A percentile compares a stretch with the other conserved stretches of the same genome.
Evolutionary conservation across 2,329 filamentous ascomycete species (phyloP).

Genomic region (Bipolaris zeicola): DNA sequence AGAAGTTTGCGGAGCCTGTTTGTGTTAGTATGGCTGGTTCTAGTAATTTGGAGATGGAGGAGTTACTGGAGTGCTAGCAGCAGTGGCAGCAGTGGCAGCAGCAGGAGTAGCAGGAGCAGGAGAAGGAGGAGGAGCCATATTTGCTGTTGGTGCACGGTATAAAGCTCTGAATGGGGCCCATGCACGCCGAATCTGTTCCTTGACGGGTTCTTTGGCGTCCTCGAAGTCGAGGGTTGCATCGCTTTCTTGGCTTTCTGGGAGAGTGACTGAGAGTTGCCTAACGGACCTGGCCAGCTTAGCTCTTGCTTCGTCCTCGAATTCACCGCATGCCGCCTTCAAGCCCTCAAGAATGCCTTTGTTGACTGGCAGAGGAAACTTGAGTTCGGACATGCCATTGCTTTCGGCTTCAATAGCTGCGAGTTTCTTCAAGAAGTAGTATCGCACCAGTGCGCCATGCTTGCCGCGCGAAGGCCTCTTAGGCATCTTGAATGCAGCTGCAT

Average conservation of each 20-base stretch:
- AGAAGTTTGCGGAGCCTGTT: neutral
- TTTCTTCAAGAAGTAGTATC: slow-evolving; percentile 12
- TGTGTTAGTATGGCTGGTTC: too few relatives aligned
- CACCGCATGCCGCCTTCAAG: neutral
- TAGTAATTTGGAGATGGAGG: neutral
- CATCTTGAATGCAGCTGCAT: neutral
- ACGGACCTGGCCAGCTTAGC: neutral
- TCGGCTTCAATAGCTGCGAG: neutral
- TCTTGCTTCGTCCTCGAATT: neutral
- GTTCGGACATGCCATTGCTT: neutral
- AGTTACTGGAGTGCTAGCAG: neutral
- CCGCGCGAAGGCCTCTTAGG: neutral
- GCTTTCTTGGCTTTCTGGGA: neutral
- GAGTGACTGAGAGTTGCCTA: neutral
- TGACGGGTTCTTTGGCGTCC: neutral
- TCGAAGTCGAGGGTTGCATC: neutral
- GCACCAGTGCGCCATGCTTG: slow-evolving; percentile 8
- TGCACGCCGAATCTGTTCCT: neutral
- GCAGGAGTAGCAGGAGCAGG: too few relatives aligned
- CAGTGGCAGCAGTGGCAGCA: too few relatives aligned
- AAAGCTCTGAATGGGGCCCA: too few relatives aligned
- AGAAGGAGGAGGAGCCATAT: too few relatives aligned
- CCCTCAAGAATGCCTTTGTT: neutral
- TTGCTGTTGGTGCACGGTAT: neutral
- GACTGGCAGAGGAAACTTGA: neutral